Conservation (phyloP, 2,329 filamentous ascomycete species). For the Alternaria rosae region DNA sequence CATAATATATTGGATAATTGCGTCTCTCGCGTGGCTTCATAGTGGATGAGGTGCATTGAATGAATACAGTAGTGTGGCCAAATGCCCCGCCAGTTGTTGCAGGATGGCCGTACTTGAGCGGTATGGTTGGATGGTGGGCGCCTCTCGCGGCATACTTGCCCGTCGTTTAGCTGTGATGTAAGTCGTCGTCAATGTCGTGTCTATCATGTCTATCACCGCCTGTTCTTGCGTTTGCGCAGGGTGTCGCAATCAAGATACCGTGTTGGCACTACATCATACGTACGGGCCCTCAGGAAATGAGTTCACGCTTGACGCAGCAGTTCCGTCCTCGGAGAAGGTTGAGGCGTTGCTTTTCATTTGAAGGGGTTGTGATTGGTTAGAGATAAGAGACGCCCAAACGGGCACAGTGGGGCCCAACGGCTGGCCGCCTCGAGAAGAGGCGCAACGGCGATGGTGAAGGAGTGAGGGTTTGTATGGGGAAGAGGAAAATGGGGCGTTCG, state of each 20-base stretch:
- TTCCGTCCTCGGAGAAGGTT: constrained; percentile 21
- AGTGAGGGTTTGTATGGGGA: constrained; percentile 1
- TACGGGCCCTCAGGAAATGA: not conserved
- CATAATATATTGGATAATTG: constrained; percentile 12
- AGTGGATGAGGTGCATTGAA: constrained; percentile 4
- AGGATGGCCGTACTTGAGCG: constrained; percentile 16
- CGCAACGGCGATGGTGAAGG: not conserved
- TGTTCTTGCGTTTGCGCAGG: not conserved
- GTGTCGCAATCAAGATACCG: not conserved
- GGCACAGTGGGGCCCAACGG: constrained; percentile 19
- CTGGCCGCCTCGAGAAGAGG: constrained; percentile 9
- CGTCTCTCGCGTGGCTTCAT: constrained; percentile 3
- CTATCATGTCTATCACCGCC: not conserved
- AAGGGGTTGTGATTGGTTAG: constrained; percentile 30
- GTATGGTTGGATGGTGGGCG: not conserved
- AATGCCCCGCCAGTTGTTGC: constrained; percentile 18
- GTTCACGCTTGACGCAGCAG: constrained; percentile 18
- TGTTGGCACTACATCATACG: constrained; percentile 7
- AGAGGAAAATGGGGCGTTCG: constrained; percentile 1
- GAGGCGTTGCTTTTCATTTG: not conserved
- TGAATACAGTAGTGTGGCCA: constrained; percentile 5
- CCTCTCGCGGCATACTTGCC: constrained; percentile 14
- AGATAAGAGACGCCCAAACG: constrained; percentile 32
- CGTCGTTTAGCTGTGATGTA: not conserved
- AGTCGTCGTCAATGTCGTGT: not conserved